Evolutionary conservation across 148 eudicot species (phyloP).

Genomic region (Polygonum aviculare): DNA sequence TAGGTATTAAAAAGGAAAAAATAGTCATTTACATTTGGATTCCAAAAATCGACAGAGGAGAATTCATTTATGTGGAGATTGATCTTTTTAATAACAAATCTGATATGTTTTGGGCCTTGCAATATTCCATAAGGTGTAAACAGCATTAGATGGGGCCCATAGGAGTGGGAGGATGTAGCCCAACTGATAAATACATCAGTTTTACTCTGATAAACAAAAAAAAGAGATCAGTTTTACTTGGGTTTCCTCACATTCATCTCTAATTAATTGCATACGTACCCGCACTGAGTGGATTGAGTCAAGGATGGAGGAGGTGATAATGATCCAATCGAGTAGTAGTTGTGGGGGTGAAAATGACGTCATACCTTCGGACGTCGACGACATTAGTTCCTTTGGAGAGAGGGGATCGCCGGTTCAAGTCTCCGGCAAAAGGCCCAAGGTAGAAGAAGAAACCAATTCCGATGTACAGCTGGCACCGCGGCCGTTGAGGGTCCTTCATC

Average conservation of each 20-base stretch:
- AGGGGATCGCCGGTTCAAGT: neutral
- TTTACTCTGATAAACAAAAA: too few relatives aligned
- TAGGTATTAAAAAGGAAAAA: too few relatives aligned
- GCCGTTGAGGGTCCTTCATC: neutral
- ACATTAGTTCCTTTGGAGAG: neutral
- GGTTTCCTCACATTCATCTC: neutral
- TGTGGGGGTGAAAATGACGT: neutral
- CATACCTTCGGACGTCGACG: neutral
- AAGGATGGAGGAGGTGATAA: neutral
- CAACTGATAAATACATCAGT: too few relatives aligned
- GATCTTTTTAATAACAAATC: too few relatives aligned
- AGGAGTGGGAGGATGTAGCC: too few relatives aligned
- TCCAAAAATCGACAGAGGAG: too few relatives aligned
- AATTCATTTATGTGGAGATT: too few relatives aligned
- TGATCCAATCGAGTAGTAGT: neutral
- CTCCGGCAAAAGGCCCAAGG: neutral
- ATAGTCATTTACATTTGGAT: too few relatives aligned
- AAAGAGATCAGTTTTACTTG: neutral
- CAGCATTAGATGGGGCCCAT: too few relatives aligned
- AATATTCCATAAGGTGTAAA: too few relatives aligned
- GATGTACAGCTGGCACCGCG: too few relatives aligned
- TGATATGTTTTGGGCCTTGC: too few relatives aligned
- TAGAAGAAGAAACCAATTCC: neutral
- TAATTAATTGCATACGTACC: neutral
- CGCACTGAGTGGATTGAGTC: neutral